phyloP scores from a whole-genome alignment of 2,329 filamentous ascomycete genomes.

The Cytospora paraplurivora region DNA sequence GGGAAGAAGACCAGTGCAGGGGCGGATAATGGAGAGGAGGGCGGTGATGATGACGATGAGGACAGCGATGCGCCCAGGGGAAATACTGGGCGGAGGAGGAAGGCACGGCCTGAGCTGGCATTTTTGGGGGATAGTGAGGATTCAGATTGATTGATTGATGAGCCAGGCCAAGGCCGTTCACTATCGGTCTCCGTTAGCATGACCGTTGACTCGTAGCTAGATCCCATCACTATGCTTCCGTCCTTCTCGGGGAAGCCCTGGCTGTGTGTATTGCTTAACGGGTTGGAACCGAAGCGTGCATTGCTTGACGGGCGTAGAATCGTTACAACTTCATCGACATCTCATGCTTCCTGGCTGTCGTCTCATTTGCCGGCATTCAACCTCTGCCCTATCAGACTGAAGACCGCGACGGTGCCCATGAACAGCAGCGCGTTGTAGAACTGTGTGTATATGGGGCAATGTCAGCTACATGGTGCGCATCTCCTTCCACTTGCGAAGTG shows the following conservation, averaged over 20 bases:
- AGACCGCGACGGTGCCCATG: conserved; percentile 92
- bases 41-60: conserved; percentile 36
- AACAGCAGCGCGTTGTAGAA: conserved; percentile 98
- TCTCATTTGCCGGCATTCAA: conserved; percentile 59
- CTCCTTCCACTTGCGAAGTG: too few relatives aligned
- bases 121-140: conserved; percentile 75
- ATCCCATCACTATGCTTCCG: background rate
- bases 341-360: background rate
- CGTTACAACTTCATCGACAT: background rate
- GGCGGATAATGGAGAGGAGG: conserved; percentile 37
- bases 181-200: background rate
- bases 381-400: conserved; percentile 88
- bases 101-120: conserved; percentile 54
- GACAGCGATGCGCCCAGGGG: conserved; percentile 41
- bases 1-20: conserved; percentile 35
- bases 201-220: background rate
- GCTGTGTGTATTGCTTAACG: background rate
- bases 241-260: background rate
- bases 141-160: conserved; percentile 50
- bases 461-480: background rate
- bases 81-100: conserved; percentile 48
- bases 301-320: background rate
- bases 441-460: conserved; percentile 48
- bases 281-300: background rate
- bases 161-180: background rate